Evolutionary conservation across 352 stramenopile genomes (phyloP).

Genomic region (Pilasporangium apinafurcum): DNA sequence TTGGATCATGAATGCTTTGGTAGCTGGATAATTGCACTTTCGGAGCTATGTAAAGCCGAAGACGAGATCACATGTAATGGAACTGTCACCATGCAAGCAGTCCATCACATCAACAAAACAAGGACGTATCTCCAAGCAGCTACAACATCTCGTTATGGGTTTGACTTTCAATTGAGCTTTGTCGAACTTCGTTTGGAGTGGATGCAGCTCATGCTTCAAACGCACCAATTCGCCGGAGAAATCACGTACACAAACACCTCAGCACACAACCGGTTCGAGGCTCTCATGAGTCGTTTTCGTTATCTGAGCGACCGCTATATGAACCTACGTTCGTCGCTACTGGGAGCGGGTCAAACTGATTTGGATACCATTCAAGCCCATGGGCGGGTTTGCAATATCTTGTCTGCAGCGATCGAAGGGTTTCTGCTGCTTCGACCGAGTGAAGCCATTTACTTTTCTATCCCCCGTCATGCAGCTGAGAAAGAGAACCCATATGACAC

Average conservation of each 20-base stretch:
- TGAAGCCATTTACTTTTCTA: conserved; percentile 14
- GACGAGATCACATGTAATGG: conserved; percentile 12
- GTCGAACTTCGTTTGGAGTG: conserved; percentile 28
- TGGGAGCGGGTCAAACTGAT: conserved; percentile 18
- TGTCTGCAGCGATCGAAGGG: conserved; percentile 21
- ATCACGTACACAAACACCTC: conserved; percentile 23
- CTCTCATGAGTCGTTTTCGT: conserved; percentile 15
- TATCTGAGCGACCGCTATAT: conserved; percentile 15
- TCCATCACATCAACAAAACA: conserved; percentile 15
- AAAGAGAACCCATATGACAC: conserved; percentile 7
- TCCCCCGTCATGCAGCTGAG: not conserved
- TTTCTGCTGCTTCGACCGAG: conserved; percentile 19
- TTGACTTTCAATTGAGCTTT: conserved; percentile 35
- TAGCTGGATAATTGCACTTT: conserved; percentile 32
- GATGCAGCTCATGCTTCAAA: conserved; percentile 30
- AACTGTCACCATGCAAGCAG: conserved; percentile 16
- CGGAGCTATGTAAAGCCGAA: conserved; percentile 24
- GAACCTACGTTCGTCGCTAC: conserved; percentile 15
- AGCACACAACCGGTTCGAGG: conserved; percentile 11
- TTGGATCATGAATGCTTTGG: conserved; percentile 38
- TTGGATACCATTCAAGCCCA: conserved; percentile 19
- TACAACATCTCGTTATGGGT: conserved; percentile 26
- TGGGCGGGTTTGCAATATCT: conserved; percentile 13
- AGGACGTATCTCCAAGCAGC: conserved; percentile 25
- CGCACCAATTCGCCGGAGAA: conserved; percentile 39